Percentiles rank a stretch among this genome's conserved stretches.
These are phyloP conservation scores for Suaeda aralocaspica DNA, from an alignment of 148 eudicot species.

Conservation along the genomic window DNA sequence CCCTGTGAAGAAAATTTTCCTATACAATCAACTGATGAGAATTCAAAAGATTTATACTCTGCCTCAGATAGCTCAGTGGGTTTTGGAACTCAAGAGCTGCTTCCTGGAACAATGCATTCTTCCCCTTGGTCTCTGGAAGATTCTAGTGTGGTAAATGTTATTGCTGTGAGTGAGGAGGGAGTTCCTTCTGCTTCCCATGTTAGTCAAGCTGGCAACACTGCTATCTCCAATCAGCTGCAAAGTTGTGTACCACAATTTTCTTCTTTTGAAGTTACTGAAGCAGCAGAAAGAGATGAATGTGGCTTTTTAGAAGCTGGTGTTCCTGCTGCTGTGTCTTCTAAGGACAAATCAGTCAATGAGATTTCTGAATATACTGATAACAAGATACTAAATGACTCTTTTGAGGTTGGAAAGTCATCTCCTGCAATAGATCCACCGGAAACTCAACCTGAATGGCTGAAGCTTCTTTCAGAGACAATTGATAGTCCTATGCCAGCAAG, in stretches of 20 bases:
- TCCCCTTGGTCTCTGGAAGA: conserved; percentile 21
- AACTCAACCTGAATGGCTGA: conserved; percentile 8
- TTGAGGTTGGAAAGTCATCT: conserved; percentile 10
- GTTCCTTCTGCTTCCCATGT: conserved; percentile 7
- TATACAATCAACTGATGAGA: conserved; percentile 24
- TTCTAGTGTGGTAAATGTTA: conserved; percentile 20
- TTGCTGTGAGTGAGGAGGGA: conserved; percentile 17
- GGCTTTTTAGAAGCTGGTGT: conserved; percentile 15
- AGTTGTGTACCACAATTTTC: not conserved
- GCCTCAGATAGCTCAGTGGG: conserved; percentile 9
- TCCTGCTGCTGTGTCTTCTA: conserved; percentile 11
- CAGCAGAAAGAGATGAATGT: conserved; percentile 1
- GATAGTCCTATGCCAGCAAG: conserved; percentile 6
- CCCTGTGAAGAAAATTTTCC: conserved; percentile 23
- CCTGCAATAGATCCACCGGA: conserved; percentile 2
- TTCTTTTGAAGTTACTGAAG: conserved; percentile 10
- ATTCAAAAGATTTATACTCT: conserved; percentile 20
- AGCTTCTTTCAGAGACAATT: conserved; percentile 6
- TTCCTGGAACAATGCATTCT: conserved; percentile 25
- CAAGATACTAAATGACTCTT: not conserved
- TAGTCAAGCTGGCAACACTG: conserved; percentile 7
- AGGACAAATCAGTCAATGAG: not conserved
- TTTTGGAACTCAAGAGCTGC: conserved; percentile 21
- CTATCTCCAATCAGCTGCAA: conserved; percentile 2
- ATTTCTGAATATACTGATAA: conserved; percentile 1